These are phyloP conservation scores for Aspergillus funiculosus DNA, from an alignment of 495 filamentous ascomycete species.

Conservation along the genomic window DNA sequence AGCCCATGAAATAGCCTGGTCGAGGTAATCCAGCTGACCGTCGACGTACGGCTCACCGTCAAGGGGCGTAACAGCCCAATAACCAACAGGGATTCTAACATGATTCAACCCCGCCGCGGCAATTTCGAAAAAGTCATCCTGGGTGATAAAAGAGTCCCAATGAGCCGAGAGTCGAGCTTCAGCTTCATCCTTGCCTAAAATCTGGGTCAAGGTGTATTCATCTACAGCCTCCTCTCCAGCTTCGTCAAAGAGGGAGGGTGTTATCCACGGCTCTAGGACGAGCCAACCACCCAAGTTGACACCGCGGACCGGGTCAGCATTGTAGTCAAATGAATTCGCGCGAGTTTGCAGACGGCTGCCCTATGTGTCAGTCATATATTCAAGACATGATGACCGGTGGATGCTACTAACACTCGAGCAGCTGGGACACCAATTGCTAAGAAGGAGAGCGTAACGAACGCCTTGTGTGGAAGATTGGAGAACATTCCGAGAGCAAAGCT, in stretches of 20 bases:
- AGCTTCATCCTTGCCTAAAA: constrained; percentile 48
- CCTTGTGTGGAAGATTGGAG: constrained; percentile 29
- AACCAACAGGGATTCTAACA: constrained; percentile 73
- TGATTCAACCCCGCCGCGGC: constrained; percentile 62
- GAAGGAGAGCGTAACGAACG: constrained; percentile 33
- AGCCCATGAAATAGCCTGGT: constrained; percentile 65
- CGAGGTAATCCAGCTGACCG: constrained; percentile 62
- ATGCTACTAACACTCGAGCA: constrained; percentile 29
- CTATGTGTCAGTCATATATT: constrained; percentile 8
- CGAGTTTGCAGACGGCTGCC: constrained; percentile 33
- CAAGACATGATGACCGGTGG: neutral
- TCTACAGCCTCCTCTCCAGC: constrained; percentile 50
- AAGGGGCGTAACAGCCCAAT: constrained; percentile 61
- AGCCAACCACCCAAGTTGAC: constrained; percentile 58
- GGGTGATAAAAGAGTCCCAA: constrained; percentile 61
- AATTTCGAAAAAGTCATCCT: constrained; percentile 63
- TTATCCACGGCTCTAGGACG: constrained; percentile 60
- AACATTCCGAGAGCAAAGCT: constrained; percentile 29
- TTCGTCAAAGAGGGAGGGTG: constrained; percentile 55
- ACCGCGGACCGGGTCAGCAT: constrained; percentile 43
- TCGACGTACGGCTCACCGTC: constrained; percentile 65
- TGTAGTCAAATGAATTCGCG: constrained; percentile 39
- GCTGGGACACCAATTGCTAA: constrained; percentile 31
- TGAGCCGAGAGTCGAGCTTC: constrained; percentile 44
- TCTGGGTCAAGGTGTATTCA: constrained; percentile 53